Percentiles rank a stretch among this genome's conserved stretches.
These are phyloP conservation scores for Aspergillus ruber DNA, from an alignment of 2,329 filamentous ascomycete species.

Conservation along the genomic window DNA sequence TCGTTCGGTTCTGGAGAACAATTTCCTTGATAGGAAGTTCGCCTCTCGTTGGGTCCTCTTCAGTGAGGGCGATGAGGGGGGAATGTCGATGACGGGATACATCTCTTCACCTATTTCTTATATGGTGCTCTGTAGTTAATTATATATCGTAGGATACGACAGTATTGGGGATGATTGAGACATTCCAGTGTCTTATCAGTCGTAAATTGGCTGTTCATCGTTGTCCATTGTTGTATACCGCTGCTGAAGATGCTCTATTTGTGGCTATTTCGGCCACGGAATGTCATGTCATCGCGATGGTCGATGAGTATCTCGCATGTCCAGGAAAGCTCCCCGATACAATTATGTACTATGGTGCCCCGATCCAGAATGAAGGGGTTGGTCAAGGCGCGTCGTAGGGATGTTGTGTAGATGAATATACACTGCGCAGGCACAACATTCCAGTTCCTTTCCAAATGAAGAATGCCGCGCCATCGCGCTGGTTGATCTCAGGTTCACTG, in stretches of 20 bases:
- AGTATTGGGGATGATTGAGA: too few relatives aligned
- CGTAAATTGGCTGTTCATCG: too few relatives aligned
- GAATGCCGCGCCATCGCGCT: background rate
- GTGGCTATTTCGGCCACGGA: too few relatives aligned
- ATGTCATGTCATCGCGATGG: too few relatives aligned
- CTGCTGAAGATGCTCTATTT: too few relatives aligned
- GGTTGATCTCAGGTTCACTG: background rate
- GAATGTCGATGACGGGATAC: conserved; percentile 67
- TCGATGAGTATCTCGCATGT: too few relatives aligned
- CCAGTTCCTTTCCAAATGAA: background rate
- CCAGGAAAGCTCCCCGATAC: too few relatives aligned
- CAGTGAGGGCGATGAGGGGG: conserved; percentile 62
- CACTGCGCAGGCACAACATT: background rate
- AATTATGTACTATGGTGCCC: too few relatives aligned
- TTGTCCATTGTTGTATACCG: too few relatives aligned
- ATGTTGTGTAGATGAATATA: too few relatives aligned
- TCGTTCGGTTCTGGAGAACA: conserved; percentile 59
- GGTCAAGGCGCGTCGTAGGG: background rate
- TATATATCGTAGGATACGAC: background rate
- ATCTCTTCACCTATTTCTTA: conserved; percentile 12
- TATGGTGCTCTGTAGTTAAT: background rate
- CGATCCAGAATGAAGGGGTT: too few relatives aligned
- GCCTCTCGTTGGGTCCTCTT: conserved; percentile 63
- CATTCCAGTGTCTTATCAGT: too few relatives aligned
- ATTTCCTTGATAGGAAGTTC: conserved; percentile 63